phyloP scores from a whole-genome alignment of 305 asterid genomes.

The Ajuga reptans region DNA sequence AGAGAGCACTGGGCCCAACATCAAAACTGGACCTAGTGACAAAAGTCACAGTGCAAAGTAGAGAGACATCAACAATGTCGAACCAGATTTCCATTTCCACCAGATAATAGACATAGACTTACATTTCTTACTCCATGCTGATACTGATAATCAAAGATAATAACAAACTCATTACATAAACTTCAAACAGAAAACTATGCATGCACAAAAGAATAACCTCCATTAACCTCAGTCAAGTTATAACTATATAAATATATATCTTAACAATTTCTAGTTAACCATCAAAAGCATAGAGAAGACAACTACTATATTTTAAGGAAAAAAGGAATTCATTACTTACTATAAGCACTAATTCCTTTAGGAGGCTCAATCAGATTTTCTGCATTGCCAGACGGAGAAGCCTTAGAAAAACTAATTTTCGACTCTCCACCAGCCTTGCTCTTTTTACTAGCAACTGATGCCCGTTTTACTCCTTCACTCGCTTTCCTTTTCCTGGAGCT shows the following conservation, averaged over 20 bases:
- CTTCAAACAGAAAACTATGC: no score
- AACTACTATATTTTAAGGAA: background rate
- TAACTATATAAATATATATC: background rate
- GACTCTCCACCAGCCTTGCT: slow-evolving; percentile 34
- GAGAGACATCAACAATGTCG: slow-evolving; percentile 2
- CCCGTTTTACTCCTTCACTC: slow-evolving; percentile 27
- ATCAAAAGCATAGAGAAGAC: background rate
- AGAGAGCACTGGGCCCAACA: background rate
- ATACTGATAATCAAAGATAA: background rate
- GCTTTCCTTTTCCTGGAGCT: slow-evolving; percentile 45
- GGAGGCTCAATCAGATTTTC: slow-evolving; percentile 29
- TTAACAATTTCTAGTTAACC: slow-evolving; percentile 5
- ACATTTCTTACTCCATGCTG: background rate
- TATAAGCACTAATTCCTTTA: slow-evolving; percentile 24
- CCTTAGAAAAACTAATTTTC: slow-evolving; percentile 27
- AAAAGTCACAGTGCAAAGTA: background rate
- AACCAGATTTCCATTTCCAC: background rate
- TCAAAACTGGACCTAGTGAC: background rate
- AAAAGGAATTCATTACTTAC: slow-evolving; percentile 38
- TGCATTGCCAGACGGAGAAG: slow-evolving; percentile 20
- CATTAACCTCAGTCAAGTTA: slow-evolving; percentile 5
- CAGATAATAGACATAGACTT: background rate
- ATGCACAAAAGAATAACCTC: no score
- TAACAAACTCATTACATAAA: background rate
- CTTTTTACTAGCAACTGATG: slow-evolving; percentile 38